These are phyloP conservation scores for Bombardia bombarda DNA, from an alignment of 495 filamentous ascomycete species.

Conservation along the genomic window DNA sequence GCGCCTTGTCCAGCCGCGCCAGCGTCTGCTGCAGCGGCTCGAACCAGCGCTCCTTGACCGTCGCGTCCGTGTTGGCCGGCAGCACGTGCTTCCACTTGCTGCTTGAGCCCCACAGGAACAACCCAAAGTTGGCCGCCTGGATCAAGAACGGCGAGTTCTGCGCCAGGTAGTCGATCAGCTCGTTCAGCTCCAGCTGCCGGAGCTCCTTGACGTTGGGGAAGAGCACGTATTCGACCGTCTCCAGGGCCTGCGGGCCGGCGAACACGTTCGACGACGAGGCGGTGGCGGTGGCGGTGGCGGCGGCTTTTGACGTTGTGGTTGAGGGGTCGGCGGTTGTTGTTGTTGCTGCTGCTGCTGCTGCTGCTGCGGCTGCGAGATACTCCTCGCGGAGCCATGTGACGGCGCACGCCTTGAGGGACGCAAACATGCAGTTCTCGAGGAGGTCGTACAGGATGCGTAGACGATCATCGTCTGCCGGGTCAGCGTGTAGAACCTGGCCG, in stretches of 20 bases:
- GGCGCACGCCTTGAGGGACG: constrained; percentile 70
- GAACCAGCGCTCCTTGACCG: constrained; percentile 45
- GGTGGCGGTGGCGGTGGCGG: constrained; percentile 9
- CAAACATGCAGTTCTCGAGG: constrained; percentile 70
- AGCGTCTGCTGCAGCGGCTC: constrained; percentile 39
- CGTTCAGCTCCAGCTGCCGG: constrained; percentile 14
- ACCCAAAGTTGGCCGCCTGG: constrained; percentile 42
- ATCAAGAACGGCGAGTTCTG: constrained; percentile 34
- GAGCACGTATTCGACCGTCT: constrained; percentile 36
- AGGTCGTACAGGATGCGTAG: constrained; percentile 73
- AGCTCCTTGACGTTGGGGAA: constrained; percentile 31
- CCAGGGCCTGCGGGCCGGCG: constrained; percentile 40
- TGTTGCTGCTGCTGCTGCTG: constrained; percentile 19
- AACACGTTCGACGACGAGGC: constrained; percentile 42
- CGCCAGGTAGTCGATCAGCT: constrained; percentile 25
- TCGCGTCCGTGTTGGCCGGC: constrained; percentile 32
- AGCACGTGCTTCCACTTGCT: constrained; percentile 30
- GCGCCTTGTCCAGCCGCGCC: constrained; percentile 32
- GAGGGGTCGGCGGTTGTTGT: background rate
- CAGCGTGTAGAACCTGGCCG: constrained; percentile 60
- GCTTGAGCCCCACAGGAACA: constrained; percentile 37
- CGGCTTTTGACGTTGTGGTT: background rate
- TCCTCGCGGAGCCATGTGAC: constrained; percentile 86
- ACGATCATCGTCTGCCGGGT: constrained; percentile 62
- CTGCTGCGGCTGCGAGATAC: constrained; percentile 43